Base-by-base conservation (phyloP, 1,139 yeast species). In the Taphrina populina region DNA sequence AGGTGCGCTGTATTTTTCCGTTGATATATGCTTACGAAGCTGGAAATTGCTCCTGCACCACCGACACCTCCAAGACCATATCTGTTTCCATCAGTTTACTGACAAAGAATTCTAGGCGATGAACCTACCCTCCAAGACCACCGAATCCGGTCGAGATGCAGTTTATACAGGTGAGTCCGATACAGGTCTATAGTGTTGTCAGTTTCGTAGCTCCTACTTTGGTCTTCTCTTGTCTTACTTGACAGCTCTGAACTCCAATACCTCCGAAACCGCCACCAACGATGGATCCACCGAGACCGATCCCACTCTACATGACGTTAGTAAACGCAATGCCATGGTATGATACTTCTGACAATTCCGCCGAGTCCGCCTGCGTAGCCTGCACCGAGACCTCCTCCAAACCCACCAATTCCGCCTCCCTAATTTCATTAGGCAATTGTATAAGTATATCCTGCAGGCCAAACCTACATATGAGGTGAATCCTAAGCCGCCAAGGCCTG, bases 241-340 rank as follows among this genome's bases (percentile, higher is more conserved):
- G 47, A 15, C 47, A 43, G 21, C 37, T 30, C 17, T 24, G 26
- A 11, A 43, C 13, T 4, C 36, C 36, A 32, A 43, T 43, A 7
- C 47, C 47, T 6, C 47, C 47, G 17, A 43, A 43, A 4, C 47
- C 47, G 4, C 47, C 26, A 10, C 47, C 47, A 5, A 43, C 33
- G 20, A 40, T 10, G 8, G 45, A 43, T 4, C 47, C 47, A 3
- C 47, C 47, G 6, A 43, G 37, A 3, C 47, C 47, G 19, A 43
- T 6, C 7, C 45, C 45, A n/a, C n/a, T n/a, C n/a, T n/a, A n/a
- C n/a, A n/a, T n/a, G n/a, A n/a, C n/a, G n/a, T n/a, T n/a, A n/a
- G n/a, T n/a, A n/a, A n/a, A n/a, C n/a, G n/a, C n/a, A n/a, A n/a
- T n/a, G n/a, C n/a, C n/a, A n/a, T n/a, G n/a, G n/a, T n/a, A n/a